Conservation (phyloP, 768 basidiomycete genomes). For the Cystofilobasidium bisporidii region DNA sequence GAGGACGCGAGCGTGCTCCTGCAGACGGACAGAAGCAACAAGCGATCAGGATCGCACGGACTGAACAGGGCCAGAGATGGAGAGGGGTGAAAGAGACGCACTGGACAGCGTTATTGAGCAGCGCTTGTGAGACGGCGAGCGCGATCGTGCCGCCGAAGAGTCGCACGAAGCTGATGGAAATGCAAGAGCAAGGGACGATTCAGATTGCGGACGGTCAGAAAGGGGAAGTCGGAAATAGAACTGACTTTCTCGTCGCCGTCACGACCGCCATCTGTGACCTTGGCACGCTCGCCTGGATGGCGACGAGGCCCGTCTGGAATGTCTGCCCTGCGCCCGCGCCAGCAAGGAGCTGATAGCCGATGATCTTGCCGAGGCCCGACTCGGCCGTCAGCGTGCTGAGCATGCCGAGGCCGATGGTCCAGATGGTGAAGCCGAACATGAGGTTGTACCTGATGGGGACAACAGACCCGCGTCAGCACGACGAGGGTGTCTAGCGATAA, state of each 20-base stretch:
- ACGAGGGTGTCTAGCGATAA: too few relatives aligned
- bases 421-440: slow-evolving; percentile 55
- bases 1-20: slow-evolving; percentile 40
- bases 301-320: slow-evolving; percentile 52
- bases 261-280: slow-evolving; percentile 68
- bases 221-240: background rate
- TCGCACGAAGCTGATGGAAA: slow-evolving; percentile 54
- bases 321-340: slow-evolving; percentile 51
- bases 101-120: slow-evolving; percentile 45
- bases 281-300: slow-evolving; percentile 61
- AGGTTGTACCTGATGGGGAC: too few relatives aligned
- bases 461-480: too few relatives aligned
- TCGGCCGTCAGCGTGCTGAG: slow-evolving; percentile 54
- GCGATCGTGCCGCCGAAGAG: slow-evolving; percentile 61
- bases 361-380: slow-evolving; percentile 48
- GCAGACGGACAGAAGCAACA: too few relatives aligned
- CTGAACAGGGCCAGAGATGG: background rate
- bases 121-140: slow-evolving; percentile 53
- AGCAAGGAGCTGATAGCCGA: slow-evolving; percentile 54
- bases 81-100: slow-evolving; percentile 1
- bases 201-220: too few relatives aligned
- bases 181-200: too few relatives aligned
- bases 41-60: too few relatives aligned
- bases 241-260: slow-evolving; percentile 52
- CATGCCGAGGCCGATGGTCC: slow-evolving; percentile 61